phyloP scores from a whole-genome alignment of 1,284 basidiomycete species.

The Ganoderma lingzhi region DNA sequence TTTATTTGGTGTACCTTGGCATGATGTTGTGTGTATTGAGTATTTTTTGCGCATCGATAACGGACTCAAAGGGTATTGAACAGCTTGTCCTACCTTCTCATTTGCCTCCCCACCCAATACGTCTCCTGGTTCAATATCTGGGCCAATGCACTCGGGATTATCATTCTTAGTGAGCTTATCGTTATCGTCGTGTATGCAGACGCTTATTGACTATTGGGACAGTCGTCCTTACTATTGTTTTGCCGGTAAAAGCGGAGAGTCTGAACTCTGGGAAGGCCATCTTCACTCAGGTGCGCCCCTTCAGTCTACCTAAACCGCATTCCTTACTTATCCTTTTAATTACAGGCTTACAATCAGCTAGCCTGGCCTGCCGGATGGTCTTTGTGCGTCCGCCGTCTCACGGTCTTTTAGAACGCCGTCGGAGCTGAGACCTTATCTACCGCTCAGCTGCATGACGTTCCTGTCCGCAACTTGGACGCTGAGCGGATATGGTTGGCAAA shows the following conservation, averaged over 20 bases:
- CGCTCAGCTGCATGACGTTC: slow-evolving; percentile 10
- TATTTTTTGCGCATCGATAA: no score
- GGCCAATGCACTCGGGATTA: slow-evolving; percentile 27
- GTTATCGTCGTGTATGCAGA: slow-evolving; percentile 10
- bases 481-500: slow-evolving; percentile 53
- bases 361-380: slow-evolving; percentile 12
- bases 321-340: not conserved
- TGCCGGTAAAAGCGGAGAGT: slow-evolving; percentile 16
- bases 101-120: slow-evolving; percentile 33
- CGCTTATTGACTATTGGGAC: not conserved
- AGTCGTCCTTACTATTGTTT: slow-evolving; percentile 21
- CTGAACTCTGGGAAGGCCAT: slow-evolving; percentile 14
- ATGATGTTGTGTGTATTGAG: slow-evolving; percentile 29
- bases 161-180: slow-evolving; percentile 22
- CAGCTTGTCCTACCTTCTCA: slow-evolving; percentile 29
- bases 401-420: not conserved
- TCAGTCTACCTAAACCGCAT: not conserved
- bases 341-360: slow-evolving; percentile 10
- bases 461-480: slow-evolving; percentile 9
- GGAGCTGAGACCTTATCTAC: not conserved
- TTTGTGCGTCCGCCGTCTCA: slow-evolving; percentile 1
- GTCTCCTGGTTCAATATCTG: slow-evolving; percentile 36
- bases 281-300: slow-evolving; percentile 1
- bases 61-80: no score
- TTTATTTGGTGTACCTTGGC: slow-evolving; percentile 32